These are phyloP conservation scores for Gyromitra esculenta DNA, from an alignment of 2,329 filamentous ascomycete species.

Conservation along the genomic window DNA sequence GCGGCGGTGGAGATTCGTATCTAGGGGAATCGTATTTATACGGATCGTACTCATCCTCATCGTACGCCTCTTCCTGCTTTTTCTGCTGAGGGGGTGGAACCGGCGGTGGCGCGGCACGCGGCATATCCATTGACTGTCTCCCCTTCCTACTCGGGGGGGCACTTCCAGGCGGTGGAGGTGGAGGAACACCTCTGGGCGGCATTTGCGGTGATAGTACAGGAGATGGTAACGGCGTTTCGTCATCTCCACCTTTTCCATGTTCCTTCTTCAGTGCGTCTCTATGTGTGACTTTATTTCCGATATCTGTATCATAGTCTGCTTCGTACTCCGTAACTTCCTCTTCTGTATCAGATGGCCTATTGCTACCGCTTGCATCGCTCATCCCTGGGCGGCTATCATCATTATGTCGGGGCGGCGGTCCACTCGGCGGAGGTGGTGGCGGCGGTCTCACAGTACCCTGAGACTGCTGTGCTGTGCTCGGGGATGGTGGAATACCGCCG, in stretches of 20 bases:
- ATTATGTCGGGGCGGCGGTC: conserved; percentile 56
- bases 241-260: conserved; percentile 53
- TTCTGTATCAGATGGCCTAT: conserved; percentile 65
- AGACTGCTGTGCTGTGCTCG: conserved; percentile 58
- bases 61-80: conserved; percentile 60
- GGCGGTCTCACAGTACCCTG: conserved; percentile 70
- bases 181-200: conserved; percentile 66
- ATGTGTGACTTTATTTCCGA: conserved; percentile 89
- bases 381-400: conserved; percentile 65
- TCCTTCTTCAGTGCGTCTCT: conserved; percentile 82
- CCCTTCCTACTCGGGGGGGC: conserved; percentile 62
- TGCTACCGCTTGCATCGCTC: conserved; percentile 64
- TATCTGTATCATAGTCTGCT: conserved; percentile 97
- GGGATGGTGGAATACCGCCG: conserved; percentile 61
- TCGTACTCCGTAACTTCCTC: conserved; percentile 94
- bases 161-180: conserved; percentile 69
- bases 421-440: conserved; percentile 71
- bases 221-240: conserved; percentile 57
- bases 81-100: conserved; percentile 64
- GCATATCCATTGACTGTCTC: conserved; percentile 75
- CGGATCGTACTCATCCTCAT: conserved; percentile 76
- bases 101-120: conserved; percentile 72
- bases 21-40: conserved; percentile 69
- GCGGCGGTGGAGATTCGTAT: conserved; percentile 63
- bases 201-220: conserved; percentile 53